Percentiles rank a stretch among this genome's conserved stretches.
phyloP scores from a whole-genome alignment of 2,329 filamentous ascomycete species.

The Alternaria triticimaculans region DNA sequence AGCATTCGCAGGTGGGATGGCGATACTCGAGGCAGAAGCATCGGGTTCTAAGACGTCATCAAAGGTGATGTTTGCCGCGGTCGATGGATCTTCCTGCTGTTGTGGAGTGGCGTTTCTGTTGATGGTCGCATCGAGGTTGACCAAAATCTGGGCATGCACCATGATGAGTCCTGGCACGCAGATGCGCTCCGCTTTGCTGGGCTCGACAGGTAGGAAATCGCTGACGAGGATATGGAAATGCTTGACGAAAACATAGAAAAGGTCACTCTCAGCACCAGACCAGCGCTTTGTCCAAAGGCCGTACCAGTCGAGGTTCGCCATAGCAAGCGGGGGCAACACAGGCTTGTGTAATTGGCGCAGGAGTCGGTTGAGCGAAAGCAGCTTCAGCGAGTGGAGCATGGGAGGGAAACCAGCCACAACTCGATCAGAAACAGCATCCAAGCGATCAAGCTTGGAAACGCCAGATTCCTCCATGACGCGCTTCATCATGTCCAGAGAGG shows the following conservation, averaged over 20 bases:
- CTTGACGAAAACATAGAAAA: constrained; percentile 92
- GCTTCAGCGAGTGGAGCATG: constrained; percentile 66
- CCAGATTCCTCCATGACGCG: constrained; percentile 74
- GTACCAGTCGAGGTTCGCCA: constrained; percentile 80
- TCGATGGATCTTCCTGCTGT: constrained; percentile 36
- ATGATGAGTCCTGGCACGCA: constrained; percentile 79
- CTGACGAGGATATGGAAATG: constrained; percentile 81
- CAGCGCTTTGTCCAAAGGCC: constrained; percentile 85
- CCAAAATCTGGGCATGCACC: constrained; percentile 81
- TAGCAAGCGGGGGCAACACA: constrained; percentile 70
- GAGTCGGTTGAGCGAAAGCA: constrained; percentile 66
- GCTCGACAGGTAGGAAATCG: constrained; percentile 61
- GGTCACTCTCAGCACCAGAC: constrained; percentile 84
- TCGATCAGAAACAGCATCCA: constrained; percentile 61
- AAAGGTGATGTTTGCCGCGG: constrained; percentile 65
- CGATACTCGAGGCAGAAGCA: constrained; percentile 67
- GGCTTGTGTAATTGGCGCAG: constrained; percentile 68
- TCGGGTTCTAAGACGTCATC: constrained; percentile 72
- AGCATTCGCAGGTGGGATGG: constrained; percentile 72
- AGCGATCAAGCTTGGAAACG: constrained; percentile 61
- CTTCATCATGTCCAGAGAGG: constrained; percentile 71
- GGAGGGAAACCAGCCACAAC: constrained; percentile 75
- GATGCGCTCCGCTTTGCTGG: constrained; percentile 62
- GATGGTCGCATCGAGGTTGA: constrained; percentile 81
- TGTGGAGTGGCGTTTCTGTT: constrained; percentile 68